These are phyloP conservation scores for Viridothelium virens DNA, from an alignment of 495 filamentous ascomycete species.

Conservation along the genomic window DNA sequence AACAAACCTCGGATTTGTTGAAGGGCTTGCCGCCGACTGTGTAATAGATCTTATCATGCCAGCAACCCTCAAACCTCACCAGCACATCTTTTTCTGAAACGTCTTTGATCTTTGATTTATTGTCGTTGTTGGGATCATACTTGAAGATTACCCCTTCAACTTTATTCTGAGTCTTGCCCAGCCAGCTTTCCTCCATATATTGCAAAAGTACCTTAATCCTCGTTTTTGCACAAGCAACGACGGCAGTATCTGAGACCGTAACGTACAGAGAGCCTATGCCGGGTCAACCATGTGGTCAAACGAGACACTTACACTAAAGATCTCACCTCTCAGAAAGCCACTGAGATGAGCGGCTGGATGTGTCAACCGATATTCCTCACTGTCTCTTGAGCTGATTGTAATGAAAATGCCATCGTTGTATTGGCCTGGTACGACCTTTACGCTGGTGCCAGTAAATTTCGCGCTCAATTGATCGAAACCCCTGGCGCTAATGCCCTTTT, in stretches of 20 bases:
- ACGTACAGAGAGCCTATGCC: conserved; percentile 55
- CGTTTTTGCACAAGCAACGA: conserved; percentile 76
- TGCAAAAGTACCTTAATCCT: conserved; percentile 83
- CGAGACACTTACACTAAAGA: background rate
- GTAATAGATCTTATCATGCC: conserved; percentile 67
- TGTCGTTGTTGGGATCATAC: conserved; percentile 75
- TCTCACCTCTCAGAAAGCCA: conserved; percentile 67
- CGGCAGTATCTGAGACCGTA: conserved; percentile 80
- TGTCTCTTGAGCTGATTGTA: conserved; percentile 64
- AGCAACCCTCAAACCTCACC: conserved; percentile 74
- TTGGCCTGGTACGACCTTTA: conserved; percentile 81
- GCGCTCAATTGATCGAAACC: conserved; percentile 94
- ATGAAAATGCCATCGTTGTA: conserved; percentile 96
- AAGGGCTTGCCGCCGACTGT: conserved; percentile 40
- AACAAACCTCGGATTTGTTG: conserved; percentile 41
- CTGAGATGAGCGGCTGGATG: conserved; percentile 91
- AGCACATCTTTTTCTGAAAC: conserved; percentile 76
- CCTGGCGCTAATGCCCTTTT: conserved; percentile 78
- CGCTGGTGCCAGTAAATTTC: conserved; percentile 93
- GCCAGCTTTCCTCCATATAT: conserved; percentile 91
- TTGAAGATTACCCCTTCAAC: conserved; percentile 86
- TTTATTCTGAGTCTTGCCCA: conserved; percentile 81
- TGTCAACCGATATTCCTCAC: conserved; percentile 90
- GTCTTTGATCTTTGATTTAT: conserved; percentile 67
- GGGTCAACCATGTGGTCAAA: background rate